Conservation (phyloP, 1,284 basidiomycete species). For the Puccinia hordei region DNA sequence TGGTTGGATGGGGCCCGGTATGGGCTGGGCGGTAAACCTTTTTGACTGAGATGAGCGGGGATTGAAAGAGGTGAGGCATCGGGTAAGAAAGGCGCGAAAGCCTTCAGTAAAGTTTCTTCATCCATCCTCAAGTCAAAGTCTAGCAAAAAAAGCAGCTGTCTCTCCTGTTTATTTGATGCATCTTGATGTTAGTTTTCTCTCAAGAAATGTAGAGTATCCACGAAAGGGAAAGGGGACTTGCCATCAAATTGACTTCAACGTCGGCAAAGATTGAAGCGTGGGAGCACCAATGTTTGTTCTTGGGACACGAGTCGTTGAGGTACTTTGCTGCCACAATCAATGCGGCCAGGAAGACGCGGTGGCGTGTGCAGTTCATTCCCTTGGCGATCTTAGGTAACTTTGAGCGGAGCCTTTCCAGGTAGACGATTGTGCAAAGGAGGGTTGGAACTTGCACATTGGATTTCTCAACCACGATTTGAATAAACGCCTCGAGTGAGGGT, state of each 20-base stretch:
- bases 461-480: conserved; percentile 76
- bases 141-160: conserved; percentile 72
- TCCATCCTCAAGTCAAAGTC: conserved; percentile 85
- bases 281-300: conserved; percentile 85
- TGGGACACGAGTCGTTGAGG: conserved; percentile 88
- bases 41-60: conserved; percentile 15
- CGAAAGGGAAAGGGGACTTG: conserved; percentile 64
- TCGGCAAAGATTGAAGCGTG: conserved; percentile 57
- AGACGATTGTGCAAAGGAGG: conserved; percentile 86
- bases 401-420: conserved; percentile 80
- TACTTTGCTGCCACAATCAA: conserved; percentile 97
- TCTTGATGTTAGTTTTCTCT: not conserved
- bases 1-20: conserved; percentile 8
- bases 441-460: conserved; percentile 91
- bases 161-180: conserved; percentile 19
- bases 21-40: conserved; percentile 1
- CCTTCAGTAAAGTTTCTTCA: conserved; percentile 71
- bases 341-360: conserved; percentile 91
- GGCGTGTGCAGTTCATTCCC: conserved; percentile 88
- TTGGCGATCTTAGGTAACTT: conserved; percentile 80
- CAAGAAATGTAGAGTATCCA: conserved; percentile 65
- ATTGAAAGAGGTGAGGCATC: conserved; percentile 2
- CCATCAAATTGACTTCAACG: conserved; percentile 48
- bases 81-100: conserved; percentile 53
- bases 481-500: conserved; percentile 83